Evolutionary conservation across 1,139 yeast genomes (phyloP), one percentile per base, ranked within the genome.

Genomic region (Meyerozyma sp.): DNA sequence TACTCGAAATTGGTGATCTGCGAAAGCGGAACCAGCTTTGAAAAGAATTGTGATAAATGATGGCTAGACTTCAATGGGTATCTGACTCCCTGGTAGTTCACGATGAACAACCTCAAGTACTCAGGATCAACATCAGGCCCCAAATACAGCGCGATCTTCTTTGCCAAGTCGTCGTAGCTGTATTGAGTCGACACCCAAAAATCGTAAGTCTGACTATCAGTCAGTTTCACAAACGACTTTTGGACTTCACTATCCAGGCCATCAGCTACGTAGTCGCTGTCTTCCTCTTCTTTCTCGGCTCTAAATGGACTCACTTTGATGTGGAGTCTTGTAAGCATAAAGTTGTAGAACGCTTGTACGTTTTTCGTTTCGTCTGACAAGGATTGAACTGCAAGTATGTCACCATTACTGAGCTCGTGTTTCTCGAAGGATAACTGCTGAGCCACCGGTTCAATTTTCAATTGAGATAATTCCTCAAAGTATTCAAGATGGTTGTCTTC

Each of bases 371-470:
- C 51, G 1, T 53, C 56, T 39, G 63, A 56, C 1, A 59, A 47
- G 1, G 61, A 56, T 46, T 84, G 84, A 42, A 85, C 75, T 26
- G 86, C 72, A 13, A 91, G 62, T 20, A 91, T 85, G 58, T 90
- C 97, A 51, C 97, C 97, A 51, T 77, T 82, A 14, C 75, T 74
- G 32, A 91, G 63, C 57, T 90, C 97, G 32, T 79, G 72, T 48
- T 79, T 76, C 49, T 76, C 79, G 51, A 84, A 78, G 0, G 85
- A 68, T 36, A 67, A 62, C 5, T 62, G 57, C 4, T 65, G 58
- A 39, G 77, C 70, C 8, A 80, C 53, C 4, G 59, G 58, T 35
- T 83, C 87, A 41, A 88, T 72, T 57, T 79, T 77, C 2, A 72
- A 71, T 3, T 83, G 82, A 42, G 84, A 80, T 32, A 88, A 66